Evolutionary conservation across 495 filamentous ascomycete species (phyloP).

Genomic region (Echria macrotheca): DNA sequence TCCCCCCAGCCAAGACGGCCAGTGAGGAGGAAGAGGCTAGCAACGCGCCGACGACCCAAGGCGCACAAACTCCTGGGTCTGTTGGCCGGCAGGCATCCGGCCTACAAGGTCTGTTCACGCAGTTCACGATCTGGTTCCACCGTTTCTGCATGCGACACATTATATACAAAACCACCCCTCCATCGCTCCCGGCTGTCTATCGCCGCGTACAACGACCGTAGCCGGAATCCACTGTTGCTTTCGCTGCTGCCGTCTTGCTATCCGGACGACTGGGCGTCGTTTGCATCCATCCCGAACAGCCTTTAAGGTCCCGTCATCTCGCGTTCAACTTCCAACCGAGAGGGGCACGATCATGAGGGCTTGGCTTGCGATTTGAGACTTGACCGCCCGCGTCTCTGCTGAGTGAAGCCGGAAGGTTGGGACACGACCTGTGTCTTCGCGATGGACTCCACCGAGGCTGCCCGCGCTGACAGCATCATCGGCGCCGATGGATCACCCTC

Average conservation of each 20-base stretch:
- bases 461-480: neutral
- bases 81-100: neutral
- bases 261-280: too few species aligned
- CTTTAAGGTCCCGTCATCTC: too few species aligned
- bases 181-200: neutral
- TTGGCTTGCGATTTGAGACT: neutral
- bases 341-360: too few species aligned
- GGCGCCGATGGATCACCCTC: constrained; percentile 14
- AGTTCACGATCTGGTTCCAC: neutral
- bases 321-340: too few species aligned
- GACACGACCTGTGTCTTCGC: too few species aligned
- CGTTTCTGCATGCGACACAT: neutral
- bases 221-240: neutral
- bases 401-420: too few species aligned
- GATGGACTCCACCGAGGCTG: constrained; percentile 10
- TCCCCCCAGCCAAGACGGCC: too few species aligned
- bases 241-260: neutral
- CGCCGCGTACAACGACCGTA: neutral
- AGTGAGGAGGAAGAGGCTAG: too few species aligned
- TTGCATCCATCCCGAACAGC: too few species aligned
- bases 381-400: too few species aligned
- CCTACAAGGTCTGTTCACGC: neutral
- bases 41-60: neutral
- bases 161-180: constrained; percentile 3
- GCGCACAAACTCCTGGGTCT: too few species aligned